Evolutionary conservation across 2,329 filamentous ascomycete species (phyloP), one percentile per base, ranked within the genome.

Genomic region (Fusarium sp.): DNA sequence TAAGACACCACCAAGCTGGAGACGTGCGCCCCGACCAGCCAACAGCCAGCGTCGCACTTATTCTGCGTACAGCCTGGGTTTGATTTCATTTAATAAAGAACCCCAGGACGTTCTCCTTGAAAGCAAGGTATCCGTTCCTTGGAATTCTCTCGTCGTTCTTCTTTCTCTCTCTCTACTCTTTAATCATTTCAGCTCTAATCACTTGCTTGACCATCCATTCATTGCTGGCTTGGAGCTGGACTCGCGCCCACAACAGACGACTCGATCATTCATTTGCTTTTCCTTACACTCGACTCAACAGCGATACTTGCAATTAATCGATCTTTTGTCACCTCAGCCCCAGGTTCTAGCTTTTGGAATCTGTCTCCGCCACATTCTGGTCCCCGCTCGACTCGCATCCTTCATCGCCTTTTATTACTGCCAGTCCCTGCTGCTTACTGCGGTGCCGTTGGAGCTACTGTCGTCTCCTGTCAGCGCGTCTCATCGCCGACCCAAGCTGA

Each of bases 171-270:
- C 25, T 58, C 52, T 71, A 50, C 27, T 64, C 66, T 67, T 48
- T 58, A 58, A 35, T 64, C 37, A 41, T 39, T 56, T 61, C 35
- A 25, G 41, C 45, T 57, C 32, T 66, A 30, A 14, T 48, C 39
- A 41, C 45, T 54, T 50, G 48, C 41, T 68, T 56, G 63, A 58
- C 35, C 43, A 58, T 69, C 70, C 67, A 50, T 23, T 70, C 35
- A 62, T 74, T 74, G 45, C 62, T 64, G 73, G 73, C 70, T 63
- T 71, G 52, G 73, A 75, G 73, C 73, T 74, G 70, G 73, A 68
- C 73, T 75, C 73, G 72, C 57, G 66, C 66, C 70, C 20, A 48
- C 41, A 75, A 16, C 23, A 75, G 35, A 73, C 63, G 68, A 65
- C 39, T 18, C 25, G 54, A n/a, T 30, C 48, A 10, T 52, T 73